Conservation (phyloP, 495 filamentous ascomycete species). For the Daldinia loculata region DNA sequence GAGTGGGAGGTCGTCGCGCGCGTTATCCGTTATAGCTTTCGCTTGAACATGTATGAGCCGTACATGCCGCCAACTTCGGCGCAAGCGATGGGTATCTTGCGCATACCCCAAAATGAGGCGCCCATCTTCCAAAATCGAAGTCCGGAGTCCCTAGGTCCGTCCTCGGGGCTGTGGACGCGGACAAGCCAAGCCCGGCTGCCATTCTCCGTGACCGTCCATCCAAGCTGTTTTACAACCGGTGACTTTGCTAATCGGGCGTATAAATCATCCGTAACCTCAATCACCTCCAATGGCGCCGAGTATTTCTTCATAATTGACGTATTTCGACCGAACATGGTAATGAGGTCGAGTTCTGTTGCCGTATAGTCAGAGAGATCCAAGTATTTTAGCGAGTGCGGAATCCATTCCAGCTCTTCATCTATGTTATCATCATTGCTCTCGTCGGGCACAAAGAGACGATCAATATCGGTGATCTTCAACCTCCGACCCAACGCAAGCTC, state of each 20-base stretch:
- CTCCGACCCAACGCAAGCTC: constrained; percentile 79
- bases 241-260: constrained; percentile 68
- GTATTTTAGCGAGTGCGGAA: constrained; percentile 74
- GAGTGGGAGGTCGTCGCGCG: neutral
- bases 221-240: constrained; percentile 53
- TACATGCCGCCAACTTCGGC: constrained; percentile 87
- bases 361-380: constrained; percentile 74
- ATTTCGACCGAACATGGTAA: constrained; percentile 66
- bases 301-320: constrained; percentile 68
- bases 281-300: constrained; percentile 77
- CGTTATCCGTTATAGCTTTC: constrained; percentile 50
- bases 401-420: constrained; percentile 56
- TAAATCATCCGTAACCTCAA: constrained; percentile 79
- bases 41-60: constrained; percentile 82
- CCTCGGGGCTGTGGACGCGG: constrained; percentile 52
- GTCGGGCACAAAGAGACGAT: constrained; percentile 62
- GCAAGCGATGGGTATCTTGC: constrained; percentile 80
- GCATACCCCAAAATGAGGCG: constrained; percentile 86
- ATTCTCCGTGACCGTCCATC: constrained; percentile 75
- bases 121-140: constrained; percentile 85
- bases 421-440: constrained; percentile 47
- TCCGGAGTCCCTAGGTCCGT: constrained; percentile 55
- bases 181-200: constrained; percentile 75
- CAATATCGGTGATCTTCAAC: constrained; percentile 70
- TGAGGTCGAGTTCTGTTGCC: constrained; percentile 65